Percentiles rank a stretch among this genome's conserved stretches.
Conservation (phyloP, 2,329 filamentous ascomycete species). For the Exserohilum turcica region DNA sequence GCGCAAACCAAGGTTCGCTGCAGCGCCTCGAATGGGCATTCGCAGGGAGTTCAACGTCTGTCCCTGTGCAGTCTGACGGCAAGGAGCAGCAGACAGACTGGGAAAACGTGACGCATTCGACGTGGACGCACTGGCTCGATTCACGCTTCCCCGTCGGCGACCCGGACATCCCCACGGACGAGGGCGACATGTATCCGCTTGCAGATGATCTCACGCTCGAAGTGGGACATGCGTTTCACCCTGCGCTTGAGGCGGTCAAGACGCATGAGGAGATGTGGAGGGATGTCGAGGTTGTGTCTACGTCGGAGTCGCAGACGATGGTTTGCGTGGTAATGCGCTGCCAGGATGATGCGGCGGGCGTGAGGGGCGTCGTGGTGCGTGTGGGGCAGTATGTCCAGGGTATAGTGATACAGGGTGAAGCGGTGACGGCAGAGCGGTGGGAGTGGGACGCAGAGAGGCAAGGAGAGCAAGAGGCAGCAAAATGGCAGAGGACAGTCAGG, state of each 20-base stretch:
- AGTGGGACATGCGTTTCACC: constrained; percentile 65
- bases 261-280: constrained; percentile 72
- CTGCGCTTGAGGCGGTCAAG: constrained; percentile 56
- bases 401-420: constrained; percentile 54
- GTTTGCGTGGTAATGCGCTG: constrained; percentile 50
- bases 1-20: constrained; percentile 34
- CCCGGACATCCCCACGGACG: constrained; percentile 51
- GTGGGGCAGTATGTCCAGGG: constrained; percentile 64
- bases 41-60: constrained; percentile 56
- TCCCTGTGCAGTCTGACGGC: not conserved
- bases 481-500: constrained; percentile 47
- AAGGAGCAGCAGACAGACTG: no score
- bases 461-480: constrained; percentile 15
- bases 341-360: constrained; percentile 42
- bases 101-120: constrained; percentile 36
- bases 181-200: constrained; percentile 61
- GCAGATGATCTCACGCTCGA: constrained; percentile 49
- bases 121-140: constrained; percentile 67
- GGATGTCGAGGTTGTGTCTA: constrained; percentile 48
- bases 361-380: constrained; percentile 59
- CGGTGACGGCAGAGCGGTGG: constrained; percentile 62
- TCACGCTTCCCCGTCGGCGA: constrained; percentile 52
- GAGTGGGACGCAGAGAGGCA: constrained; percentile 35
- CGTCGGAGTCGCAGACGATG: constrained; percentile 18
- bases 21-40: constrained; percentile 68